Evolutionary conservation across 2,329 filamentous ascomycete species (phyloP).

Genomic region (Ceratocystis ficicola): DNA sequence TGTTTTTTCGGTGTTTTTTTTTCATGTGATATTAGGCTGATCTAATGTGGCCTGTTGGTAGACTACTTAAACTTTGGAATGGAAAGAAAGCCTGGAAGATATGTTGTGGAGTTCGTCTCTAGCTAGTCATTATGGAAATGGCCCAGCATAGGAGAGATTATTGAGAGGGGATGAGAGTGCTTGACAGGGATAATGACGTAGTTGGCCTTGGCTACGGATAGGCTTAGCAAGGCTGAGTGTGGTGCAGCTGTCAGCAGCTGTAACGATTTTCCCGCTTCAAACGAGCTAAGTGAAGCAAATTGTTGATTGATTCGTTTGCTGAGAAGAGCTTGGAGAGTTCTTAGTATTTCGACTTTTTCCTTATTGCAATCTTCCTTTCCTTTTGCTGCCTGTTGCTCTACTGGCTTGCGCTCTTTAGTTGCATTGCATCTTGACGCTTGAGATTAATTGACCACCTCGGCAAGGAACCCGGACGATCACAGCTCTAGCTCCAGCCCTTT

Average conservation of each 20-base stretch:
- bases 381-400: neutral
- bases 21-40: neutral
- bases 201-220: neutral
- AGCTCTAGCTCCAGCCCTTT: neutral
- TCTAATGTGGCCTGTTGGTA: neutral
- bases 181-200: conserved; percentile 13
- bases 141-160: neutral
- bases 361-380: neutral
- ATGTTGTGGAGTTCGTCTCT: neutral
- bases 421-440: neutral
- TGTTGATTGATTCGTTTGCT: neutral
- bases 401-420: neutral
- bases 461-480: neutral
- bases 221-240: neutral
- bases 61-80: neutral
- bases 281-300: neutral
- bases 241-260: neutral
- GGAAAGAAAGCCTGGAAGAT: neutral
- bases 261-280: neutral
- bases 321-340: neutral
- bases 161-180: neutral
- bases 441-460: neutral
- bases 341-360: neutral
- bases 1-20: neutral
- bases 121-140: neutral